Evolutionary conservation across 441 rosid species (phyloP), one percentile per base, ranked within the genome.

Genomic region (Cnidoscolus chayamansa): DNA sequence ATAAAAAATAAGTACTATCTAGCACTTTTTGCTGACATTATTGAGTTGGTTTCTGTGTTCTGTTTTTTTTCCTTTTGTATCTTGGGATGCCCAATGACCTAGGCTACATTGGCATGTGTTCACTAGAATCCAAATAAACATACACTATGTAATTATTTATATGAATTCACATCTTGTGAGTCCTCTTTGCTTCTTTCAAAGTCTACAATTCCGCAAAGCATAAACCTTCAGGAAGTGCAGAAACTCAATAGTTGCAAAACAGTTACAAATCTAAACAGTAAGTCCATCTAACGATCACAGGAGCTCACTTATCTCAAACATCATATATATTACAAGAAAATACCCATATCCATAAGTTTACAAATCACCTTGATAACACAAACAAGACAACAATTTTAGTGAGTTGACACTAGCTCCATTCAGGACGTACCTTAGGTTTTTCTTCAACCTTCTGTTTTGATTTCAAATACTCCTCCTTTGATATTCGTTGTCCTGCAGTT

Each of bases 341-440:
- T 40, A 50, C 5, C 32, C 53, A 32, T 31, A 20, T 58, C 0
- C 11, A 37, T 43, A 45, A 9, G 45, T 3, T 40, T 40, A 7
- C 6, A 71, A 37, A 4, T 17, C 56, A 30, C 16, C 57, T 37
- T 30, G 25, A 17, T 9, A 17, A 51, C 10, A 40, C 20, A 16
- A 40, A 35, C 58, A 77, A 53, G 20, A 4, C 16, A 47, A n/a
- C 25, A 48, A 25, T 47, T 51, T 35, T 32, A 60, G 47, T n/a
- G 10, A 47, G 43, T 11, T 68, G 47, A 56, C 15, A 31, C 20
- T 11, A 65, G 10, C 20, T 64, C 50, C 19, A 40, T 9, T 16
- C n/a, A 70, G 67, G 63, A 55, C 68, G 25, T 86, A 92, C 99
- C 98, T 94, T 88, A 30, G 97, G 96, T 79, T 90, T 94, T 77